Percentiles rank a stretch among this genome's conserved stretches.
These are phyloP conservation scores for Fusarium kyushuense DNA, from an alignment of 2,329 filamentous ascomycete species.

Conservation along the genomic window DNA sequence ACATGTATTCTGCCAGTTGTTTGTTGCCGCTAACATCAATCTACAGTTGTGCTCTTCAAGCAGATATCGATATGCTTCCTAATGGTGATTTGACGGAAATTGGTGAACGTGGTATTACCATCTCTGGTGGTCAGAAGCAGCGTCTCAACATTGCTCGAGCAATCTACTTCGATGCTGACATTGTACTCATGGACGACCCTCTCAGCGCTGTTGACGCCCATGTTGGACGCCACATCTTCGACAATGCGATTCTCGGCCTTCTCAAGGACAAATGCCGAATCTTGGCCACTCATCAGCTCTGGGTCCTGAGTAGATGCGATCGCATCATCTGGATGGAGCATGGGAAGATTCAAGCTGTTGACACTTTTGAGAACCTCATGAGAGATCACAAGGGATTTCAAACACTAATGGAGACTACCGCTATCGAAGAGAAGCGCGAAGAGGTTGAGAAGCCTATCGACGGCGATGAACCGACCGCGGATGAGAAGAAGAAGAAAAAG, in stretches of 20 bases:
- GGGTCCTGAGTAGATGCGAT: constrained; percentile 91
- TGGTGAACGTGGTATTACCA: constrained; percentile 93
- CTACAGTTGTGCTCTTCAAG: constrained; percentile 78
- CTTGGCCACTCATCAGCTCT: constrained; percentile 93
- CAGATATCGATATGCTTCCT: constrained; percentile 94
- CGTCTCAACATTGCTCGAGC: constrained; percentile 91
- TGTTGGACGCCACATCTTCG: constrained; percentile 83
- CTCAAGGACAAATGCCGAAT: constrained; percentile 91
- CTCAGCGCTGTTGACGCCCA: constrained; percentile 77
- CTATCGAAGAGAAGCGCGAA: constrained; percentile 73
- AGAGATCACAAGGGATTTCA: constrained; percentile 80
- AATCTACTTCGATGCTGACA: constrained; percentile 76
- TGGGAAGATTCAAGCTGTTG: constrained; percentile 84
- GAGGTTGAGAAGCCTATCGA: constrained; percentile 62
- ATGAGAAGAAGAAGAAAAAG: constrained; percentile 64
- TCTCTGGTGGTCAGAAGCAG: constrained; percentile 96
- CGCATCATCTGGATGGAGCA: constrained; percentile 93
- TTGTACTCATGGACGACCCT: constrained; percentile 77
- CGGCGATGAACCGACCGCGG: constrained; percentile 54
- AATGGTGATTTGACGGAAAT: constrained; percentile 91
- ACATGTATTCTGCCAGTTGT: too few relatives aligned
- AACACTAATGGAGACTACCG: constrained; percentile 86
- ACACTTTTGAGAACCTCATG: constrained; percentile 92
- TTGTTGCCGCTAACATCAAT: not conserved
- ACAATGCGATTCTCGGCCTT: constrained; percentile 91